Evolutionary conservation across 1,284 basidiomycete genomes (phyloP).

Genomic region (Irpex lacteus): DNA sequence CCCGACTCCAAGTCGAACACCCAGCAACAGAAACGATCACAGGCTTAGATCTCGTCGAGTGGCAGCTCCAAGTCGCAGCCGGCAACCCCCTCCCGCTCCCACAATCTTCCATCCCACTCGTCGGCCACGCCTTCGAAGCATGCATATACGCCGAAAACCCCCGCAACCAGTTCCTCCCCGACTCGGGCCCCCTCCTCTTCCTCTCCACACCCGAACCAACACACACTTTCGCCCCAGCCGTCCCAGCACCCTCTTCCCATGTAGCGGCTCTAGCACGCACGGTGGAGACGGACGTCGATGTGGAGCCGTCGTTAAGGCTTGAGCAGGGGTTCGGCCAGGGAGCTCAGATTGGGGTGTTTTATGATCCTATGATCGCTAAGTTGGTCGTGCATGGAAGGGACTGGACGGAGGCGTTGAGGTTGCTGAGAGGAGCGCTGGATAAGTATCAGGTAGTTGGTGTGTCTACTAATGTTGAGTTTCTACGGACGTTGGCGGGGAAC

Average conservation of each 20-base stretch:
- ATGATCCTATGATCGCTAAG: conserved; percentile 94
- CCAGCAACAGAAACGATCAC: conserved; percentile 98
- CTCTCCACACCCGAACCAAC: conserved; percentile 75
- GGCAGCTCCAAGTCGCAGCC: conserved; percentile 88
- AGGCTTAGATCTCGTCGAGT: conserved; percentile 89
- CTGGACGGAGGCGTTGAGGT: conserved; percentile 80
- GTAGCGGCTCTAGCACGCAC: conserved; percentile 25
- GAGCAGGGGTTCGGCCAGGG: conserved; percentile 89
- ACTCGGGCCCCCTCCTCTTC: conserved; percentile 82
- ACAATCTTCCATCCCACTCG: conserved; percentile 78
- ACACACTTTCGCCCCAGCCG: conserved; percentile 54
- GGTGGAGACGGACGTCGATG: conserved; percentile 33
- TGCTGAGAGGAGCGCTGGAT: conserved; percentile 77
- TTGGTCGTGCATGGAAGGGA: conserved; percentile 90
- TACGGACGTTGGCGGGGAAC: conserved; percentile 77
- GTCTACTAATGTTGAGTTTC: conserved; percentile 90
- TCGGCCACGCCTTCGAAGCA: conserved; percentile 93
- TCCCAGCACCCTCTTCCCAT: conserved; percentile 26
- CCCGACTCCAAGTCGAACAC: conserved; percentile 91
- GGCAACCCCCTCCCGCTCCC: conserved; percentile 81
- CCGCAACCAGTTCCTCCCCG: conserved; percentile 90
- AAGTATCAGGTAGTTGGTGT: conserved; percentile 92
- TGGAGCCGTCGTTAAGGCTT: conserved; percentile 73
- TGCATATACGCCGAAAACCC: conserved; percentile 97
- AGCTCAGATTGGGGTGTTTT: conserved; percentile 88